These are phyloP conservation scores for Ambispora gerdemannii DNA, from an alignment of 192 early-diverging fungal species.

Conservation along the genomic window DNA sequence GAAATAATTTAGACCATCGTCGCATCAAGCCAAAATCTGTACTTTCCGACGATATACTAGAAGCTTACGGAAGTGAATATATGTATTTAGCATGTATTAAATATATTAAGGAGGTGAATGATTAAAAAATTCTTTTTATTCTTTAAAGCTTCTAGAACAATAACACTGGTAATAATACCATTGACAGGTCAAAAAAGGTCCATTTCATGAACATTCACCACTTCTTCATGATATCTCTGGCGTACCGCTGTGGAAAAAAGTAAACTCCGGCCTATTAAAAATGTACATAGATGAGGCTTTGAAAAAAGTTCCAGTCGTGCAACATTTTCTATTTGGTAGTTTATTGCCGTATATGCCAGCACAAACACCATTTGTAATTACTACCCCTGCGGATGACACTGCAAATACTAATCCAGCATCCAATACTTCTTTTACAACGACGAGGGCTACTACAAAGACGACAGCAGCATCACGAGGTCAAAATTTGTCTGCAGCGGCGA, in stretches of 20 bases:
- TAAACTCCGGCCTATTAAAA: slow-evolving; percentile 87
- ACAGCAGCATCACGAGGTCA: no score
- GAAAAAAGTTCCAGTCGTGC: slow-evolving; percentile 93
- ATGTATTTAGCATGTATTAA: slow-evolving; percentile 84
- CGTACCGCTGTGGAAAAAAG: slow-evolving; percentile 86
- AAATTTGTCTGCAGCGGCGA: no score
- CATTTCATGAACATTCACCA: slow-evolving; percentile 81
- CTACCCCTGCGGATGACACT: background rate
- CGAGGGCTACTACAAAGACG: no score
- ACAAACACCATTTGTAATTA: background rate
- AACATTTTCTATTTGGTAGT: slow-evolving; percentile 91
- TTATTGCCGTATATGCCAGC: slow-evolving; percentile 48
- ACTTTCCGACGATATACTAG: slow-evolving; percentile 57
- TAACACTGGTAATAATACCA: no score
- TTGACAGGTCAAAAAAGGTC: slow-evolving; percentile 55
- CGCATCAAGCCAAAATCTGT: slow-evolving; percentile 72
- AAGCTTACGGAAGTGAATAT: slow-evolving; percentile 65
- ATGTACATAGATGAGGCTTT: slow-evolving; percentile 92
- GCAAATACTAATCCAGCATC: no score
- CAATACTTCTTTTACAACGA: no score
- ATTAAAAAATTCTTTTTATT: background rate
- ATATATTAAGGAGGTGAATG: slow-evolving; percentile 71
- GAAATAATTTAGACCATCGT: slow-evolving; percentile 58
- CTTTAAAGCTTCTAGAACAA: no score
- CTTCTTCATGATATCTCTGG: slow-evolving; percentile 92